Evolutionary conservation across 225 moss, liverwort and hornwort species (phyloP), one percentile per base, ranked within the genome.

Genomic region (Rhytidiadelphus loreus): DNA sequence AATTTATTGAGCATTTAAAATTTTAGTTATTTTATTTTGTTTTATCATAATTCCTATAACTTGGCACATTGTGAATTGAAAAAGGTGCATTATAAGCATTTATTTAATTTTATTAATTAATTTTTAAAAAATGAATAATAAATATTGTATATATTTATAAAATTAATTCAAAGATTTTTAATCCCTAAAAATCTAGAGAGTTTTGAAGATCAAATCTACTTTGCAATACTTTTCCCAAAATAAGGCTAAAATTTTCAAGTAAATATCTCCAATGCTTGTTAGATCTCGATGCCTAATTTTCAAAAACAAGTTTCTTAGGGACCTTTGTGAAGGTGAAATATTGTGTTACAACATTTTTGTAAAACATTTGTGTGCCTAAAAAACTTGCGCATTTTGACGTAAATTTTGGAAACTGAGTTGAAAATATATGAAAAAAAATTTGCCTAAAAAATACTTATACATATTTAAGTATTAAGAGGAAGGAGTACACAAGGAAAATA

Each of bases 401-500:
- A 69, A 41, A 17, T 29, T 28, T 24, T 72, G 4, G 17, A 44
- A 72, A 72, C 29, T 44, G 44, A 72, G 3, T 44, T 71, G 16
- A 28, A 28, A 72, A 44, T 28, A 28, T 1, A 44, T 28, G 3
- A 16, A 72, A 15, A n/a, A n/a, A 39, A 69, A 19, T 0, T 39
- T 24, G 4, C 1, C 15, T 41, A 15, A 25, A 26, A 24, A 25
- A 41, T 70, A 41, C 3, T 25, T 41, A 15, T 65, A 43, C 9
- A 8, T 25, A 25, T 70, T 4, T 69, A 13, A 6, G 7, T 5
- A 28, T 16, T 15, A 39, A 41, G 16, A 16, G 0, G 17, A 30
- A 44, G 1, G 5, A 16, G 1, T 7, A 17, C 0, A 29, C 18
- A 4, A 29, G 0, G 16, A 30, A 18, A 46, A 7, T 17, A 44